Conservation (phyloP, 306 rosid species). For the Vigna reflexopilosa region DNA sequence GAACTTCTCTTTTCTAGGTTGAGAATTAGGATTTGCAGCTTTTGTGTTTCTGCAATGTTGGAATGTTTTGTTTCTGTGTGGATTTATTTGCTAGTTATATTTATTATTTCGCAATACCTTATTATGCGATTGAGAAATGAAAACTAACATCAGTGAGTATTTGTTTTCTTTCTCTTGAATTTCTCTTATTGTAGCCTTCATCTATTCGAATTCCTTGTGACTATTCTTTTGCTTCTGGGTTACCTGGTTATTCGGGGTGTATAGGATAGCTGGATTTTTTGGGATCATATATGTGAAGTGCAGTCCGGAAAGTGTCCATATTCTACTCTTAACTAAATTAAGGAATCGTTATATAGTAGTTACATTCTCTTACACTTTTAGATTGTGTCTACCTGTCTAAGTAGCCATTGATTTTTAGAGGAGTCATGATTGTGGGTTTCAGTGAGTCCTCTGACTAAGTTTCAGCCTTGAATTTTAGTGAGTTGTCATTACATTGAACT, state of each 20-base stretch:
- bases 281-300: not conserved
- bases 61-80: constrained; percentile 44
- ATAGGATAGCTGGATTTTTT: not conserved
- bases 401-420: not conserved
- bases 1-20: constrained; percentile 61
- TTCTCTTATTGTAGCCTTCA: not conserved
- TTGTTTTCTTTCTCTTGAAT: constrained; percentile 3
- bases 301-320: too few species aligned
- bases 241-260: too few species aligned
- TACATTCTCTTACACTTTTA: not conserved
- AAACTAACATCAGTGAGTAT: constrained; percentile 2
- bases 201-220: not conserved
- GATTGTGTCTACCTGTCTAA: too few species aligned
- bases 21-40: constrained; percentile 33
- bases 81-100: constrained; percentile 41
- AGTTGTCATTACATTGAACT: too few species aligned
- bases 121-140: constrained; percentile 21
- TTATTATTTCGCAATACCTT: constrained; percentile 16
- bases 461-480: too few species aligned
- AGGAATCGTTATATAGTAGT: too few species aligned
- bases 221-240: not conserved
- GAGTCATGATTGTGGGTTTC: too few species aligned
- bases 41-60: constrained; percentile 3
- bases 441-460: too few species aligned
- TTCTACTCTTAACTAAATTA: too few species aligned